Evolutionary conservation across 1,139 yeast species (phyloP).

Genomic region (Pichia kudriavzevii): DNA sequence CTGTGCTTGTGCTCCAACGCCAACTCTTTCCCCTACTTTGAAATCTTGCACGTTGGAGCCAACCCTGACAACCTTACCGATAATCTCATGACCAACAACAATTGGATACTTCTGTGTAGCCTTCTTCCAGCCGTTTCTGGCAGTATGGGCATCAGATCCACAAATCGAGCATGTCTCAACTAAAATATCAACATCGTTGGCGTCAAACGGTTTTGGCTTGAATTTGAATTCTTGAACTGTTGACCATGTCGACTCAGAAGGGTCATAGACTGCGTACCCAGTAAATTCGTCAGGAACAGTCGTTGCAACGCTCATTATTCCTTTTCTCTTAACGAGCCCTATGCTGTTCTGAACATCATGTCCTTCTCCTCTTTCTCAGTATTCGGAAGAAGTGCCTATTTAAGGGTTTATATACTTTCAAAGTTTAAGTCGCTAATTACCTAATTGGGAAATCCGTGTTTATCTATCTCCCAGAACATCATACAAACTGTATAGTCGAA

Average conservation of each 20-base stretch:
- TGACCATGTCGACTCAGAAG: conserved; percentile 30
- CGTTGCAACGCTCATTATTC: neutral
- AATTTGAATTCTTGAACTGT: conserved; percentile 29
- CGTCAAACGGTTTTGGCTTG: conserved; percentile 43
- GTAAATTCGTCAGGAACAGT: conserved; percentile 30
- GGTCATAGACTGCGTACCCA: conserved; percentile 32
- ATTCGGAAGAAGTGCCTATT: no score
- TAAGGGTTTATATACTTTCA: no score
- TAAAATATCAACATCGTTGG: conserved; percentile 45
- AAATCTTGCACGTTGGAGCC: conserved; percentile 41
- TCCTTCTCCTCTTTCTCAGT: neutral
- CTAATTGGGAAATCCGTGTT: no score
- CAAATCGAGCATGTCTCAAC: conserved; percentile 51
- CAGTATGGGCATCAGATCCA: conserved; percentile 45
- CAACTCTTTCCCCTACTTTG: conserved; percentile 54
- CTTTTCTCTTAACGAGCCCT: neutral
- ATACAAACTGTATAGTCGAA: no score
- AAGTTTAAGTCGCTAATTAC: no score
- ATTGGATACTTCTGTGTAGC: conserved; percentile 21
- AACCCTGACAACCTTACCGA: conserved; percentile 35
- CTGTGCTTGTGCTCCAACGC: conserved; percentile 49
- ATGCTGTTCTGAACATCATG: neutral
- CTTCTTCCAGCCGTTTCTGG: conserved; percentile 36
- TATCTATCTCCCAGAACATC: no score
- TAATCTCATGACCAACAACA: conserved; percentile 43